Conservation (phyloP, 495 filamentous ascomycete species). For the Trichocladium antarcticum region DNA sequence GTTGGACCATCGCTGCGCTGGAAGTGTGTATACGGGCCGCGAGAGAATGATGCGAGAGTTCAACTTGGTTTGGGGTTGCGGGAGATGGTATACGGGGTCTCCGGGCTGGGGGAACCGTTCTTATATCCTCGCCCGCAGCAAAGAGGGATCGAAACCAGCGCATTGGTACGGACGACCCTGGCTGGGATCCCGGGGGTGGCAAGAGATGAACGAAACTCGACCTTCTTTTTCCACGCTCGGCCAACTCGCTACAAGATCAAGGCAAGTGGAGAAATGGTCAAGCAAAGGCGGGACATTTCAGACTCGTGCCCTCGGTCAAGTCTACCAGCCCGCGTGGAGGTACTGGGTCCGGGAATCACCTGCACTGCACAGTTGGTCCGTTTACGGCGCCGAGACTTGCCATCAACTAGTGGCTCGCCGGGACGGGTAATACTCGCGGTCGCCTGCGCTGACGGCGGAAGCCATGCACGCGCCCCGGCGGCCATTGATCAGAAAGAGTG, state of each 20-base stretch:
- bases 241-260: too few species aligned
- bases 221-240: neutral
- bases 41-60: neutral
- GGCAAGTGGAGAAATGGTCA: neutral
- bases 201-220: too few species aligned
- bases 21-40: conserved; percentile 1
- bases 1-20: conserved; percentile 1
- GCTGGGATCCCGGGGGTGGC: neutral
- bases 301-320: neutral
- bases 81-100: neutral
- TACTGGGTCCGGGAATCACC: neutral
- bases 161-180: neutral
- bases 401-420: neutral
- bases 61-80: neutral
- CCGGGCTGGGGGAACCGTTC: neutral
- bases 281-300: neutral
- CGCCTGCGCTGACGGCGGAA: too few species aligned
- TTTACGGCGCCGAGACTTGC: conserved; percentile 11
- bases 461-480: too few species aligned
- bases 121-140: neutral
- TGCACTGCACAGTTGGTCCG: conserved; percentile 10
- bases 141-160: neutral
- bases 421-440: neutral
- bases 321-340: neutral
- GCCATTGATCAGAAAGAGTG: too few species aligned